Percentiles rank a stretch among this genome's conserved stretches.
Evolutionary conservation across 2,329 filamentous ascomycete species (phyloP).

Genomic region (Calonectria ilicicola): DNA sequence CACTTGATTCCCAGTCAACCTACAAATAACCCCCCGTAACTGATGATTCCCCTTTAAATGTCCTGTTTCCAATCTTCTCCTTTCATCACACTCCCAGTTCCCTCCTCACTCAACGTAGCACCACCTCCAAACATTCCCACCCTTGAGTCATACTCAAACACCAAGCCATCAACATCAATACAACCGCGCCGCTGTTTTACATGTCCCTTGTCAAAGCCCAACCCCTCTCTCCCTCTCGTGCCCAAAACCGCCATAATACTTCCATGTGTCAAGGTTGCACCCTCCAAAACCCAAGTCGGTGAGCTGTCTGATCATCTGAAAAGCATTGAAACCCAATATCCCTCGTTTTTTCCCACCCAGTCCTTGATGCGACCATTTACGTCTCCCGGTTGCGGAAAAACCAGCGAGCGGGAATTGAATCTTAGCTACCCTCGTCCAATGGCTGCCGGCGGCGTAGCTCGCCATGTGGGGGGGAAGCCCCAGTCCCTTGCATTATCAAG

Average conservation of each 20-base stretch:
- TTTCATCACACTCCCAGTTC: too few species aligned
- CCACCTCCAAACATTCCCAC: too few species aligned
- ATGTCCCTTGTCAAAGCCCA: too few species aligned
- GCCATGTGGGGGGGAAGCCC: neutral
- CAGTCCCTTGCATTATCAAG: neutral
- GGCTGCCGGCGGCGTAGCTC: neutral
- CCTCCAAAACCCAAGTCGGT: neutral
- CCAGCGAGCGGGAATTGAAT: neutral
- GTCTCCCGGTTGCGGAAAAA: neutral
- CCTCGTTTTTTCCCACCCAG: neutral
- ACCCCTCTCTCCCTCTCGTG: too few species aligned
- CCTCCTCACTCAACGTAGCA: too few species aligned
- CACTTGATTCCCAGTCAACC: too few species aligned
- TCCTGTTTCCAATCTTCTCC: too few species aligned
- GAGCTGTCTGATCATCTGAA: neutral
- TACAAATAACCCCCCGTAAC: too few species aligned
- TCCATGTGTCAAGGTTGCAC: neutral
- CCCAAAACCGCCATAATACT: neutral
- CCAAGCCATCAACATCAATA: too few species aligned
- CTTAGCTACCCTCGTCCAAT: neutral
- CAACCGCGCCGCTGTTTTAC: too few species aligned
- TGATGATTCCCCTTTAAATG: too few species aligned
- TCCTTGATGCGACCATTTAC: neutral
- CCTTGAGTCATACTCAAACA: too few species aligned
- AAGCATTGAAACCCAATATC: neutral